These are phyloP conservation scores for Tricholoma bakamatsutake DNA, from an alignment of 768 basidiomycete genomes.

Conservation along the genomic window DNA sequence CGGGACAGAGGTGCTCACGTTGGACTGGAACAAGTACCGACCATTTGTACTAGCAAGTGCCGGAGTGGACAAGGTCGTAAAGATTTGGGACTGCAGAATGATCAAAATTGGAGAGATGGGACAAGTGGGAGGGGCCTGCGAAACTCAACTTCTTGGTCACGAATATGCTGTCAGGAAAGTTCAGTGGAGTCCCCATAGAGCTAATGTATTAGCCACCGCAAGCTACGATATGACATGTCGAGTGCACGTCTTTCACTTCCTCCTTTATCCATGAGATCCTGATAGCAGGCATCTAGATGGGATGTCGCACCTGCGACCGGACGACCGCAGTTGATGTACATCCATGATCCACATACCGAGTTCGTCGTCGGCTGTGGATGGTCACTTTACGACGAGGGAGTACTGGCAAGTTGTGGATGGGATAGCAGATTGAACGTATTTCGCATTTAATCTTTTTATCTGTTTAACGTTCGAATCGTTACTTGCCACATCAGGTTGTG, in stretches of 20 bases:
- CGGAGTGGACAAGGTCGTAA: conserved; percentile 71
- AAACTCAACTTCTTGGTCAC: conserved; percentile 70
- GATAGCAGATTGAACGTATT: conserved; percentile 81
- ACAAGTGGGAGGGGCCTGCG: conserved; percentile 67
- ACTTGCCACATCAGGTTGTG: too few relatives aligned
- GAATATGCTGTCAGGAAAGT: conserved; percentile 88
- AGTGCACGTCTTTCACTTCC: conserved; percentile 49
- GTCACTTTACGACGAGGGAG: conserved; percentile 87
- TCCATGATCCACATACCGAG: conserved; percentile 89
- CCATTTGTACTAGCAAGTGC: conserved; percentile 72
- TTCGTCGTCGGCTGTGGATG: conserved; percentile 90
- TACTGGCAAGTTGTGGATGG: conserved; percentile 90
- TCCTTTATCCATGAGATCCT: not conserved
- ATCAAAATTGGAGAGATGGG: conserved; percentile 48
- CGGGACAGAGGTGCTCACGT: conserved; percentile 67
- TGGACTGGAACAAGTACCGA: conserved; percentile 94
- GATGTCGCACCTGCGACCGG: conserved; percentile 50
- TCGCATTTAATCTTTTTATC: conserved; percentile 31
- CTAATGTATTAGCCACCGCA: conserved; percentile 60
- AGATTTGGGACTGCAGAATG: conserved; percentile 89
- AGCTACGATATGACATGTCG: conserved; percentile 97
- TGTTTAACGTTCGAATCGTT: too few relatives aligned
- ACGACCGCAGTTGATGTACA: conserved; percentile 50
- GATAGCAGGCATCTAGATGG: conserved; percentile 47
- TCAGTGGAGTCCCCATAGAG: conserved; percentile 80